Percentiles rank a stretch among this genome's conserved stretches.
Evolutionary conservation across 1,284 basidiomycete species (phyloP).

Genomic region (Cryptococcus wingfieldii): DNA sequence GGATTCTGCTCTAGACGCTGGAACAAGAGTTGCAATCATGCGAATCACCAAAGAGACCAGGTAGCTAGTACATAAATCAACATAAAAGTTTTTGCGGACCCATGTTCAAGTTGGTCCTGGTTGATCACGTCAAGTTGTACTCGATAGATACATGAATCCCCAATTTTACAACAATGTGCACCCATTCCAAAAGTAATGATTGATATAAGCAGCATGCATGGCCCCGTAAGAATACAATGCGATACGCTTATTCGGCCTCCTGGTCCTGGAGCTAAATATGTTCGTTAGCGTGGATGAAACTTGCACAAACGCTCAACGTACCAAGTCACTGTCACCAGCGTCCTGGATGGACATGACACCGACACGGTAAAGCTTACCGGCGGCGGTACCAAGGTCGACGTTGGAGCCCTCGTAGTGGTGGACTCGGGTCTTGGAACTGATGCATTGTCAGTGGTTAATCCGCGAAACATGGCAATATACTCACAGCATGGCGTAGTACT

Average conservation of each 20-base stretch:
- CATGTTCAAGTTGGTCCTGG: background rate
- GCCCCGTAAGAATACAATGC: conserved; percentile 37
- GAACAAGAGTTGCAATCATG: conserved; percentile 34
- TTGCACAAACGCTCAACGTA: conserved; percentile 33
- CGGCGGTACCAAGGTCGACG: conserved; percentile 96
- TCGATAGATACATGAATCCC: background rate
- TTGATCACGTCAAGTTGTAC: background rate
- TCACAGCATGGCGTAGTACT: conserved; percentile 98
- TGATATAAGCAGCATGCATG: background rate
- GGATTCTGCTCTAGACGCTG: conserved; percentile 40
- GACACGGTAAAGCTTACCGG: conserved; percentile 98
- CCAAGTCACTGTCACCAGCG: conserved; percentile 93
- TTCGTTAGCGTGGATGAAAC: conserved; percentile 1
- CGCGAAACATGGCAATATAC: conserved; percentile 11
- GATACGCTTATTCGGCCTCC: conserved; percentile 39
- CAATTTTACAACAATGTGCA: background rate
- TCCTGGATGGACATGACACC: conserved; percentile 98
- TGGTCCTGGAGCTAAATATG: conserved; percentile 32
- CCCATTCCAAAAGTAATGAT: background rate
- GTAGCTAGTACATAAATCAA: background rate
- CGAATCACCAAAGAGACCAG: conserved; percentile 13
- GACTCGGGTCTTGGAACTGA: conserved; percentile 81
- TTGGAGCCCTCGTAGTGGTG: conserved; percentile 98
- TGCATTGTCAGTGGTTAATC: background rate
- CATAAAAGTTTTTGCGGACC: background rate